Evolutionary conservation across 768 basidiomycete genomes (phyloP).

Genomic region (Termitomyces eurrhizus): DNA sequence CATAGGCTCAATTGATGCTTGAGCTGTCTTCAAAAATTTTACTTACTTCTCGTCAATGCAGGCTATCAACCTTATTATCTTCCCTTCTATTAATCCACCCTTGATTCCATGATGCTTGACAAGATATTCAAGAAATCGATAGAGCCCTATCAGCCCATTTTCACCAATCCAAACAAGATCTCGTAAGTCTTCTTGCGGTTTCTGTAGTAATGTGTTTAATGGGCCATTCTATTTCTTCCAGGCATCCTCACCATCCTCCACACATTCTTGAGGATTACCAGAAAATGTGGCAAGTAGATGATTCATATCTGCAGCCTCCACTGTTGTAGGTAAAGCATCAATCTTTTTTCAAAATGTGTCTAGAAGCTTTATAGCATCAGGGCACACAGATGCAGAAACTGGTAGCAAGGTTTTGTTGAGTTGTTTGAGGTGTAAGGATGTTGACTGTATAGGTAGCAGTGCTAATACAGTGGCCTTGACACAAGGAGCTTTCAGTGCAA

Average conservation of each 20-base stretch:
- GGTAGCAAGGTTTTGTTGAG: too few relatives aligned
- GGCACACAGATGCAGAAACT: too few relatives aligned
- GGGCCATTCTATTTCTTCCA: background rate
- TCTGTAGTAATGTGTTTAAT: background rate
- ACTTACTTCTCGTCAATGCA: background rate
- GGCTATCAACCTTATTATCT: background rate
- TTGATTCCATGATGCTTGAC: background rate
- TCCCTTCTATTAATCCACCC: background rate
- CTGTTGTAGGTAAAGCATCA: too few relatives aligned
- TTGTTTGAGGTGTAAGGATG: too few relatives aligned
- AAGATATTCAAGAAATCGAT: background rate
- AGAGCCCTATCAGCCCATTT: background rate
- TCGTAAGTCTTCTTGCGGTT: background rate
- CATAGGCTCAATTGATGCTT: too few relatives aligned
- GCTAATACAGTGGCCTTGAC: too few relatives aligned
- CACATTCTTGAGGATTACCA: background rate
- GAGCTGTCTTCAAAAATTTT: too few relatives aligned
- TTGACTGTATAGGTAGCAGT: too few relatives aligned
- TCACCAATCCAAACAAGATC: background rate
- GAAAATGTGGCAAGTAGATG: background rate
- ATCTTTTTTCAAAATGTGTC: too few relatives aligned
- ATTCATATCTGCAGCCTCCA: background rate
- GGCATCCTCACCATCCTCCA: background rate
- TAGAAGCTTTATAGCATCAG: too few relatives aligned
- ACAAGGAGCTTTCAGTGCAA: too few relatives aligned